Conservation (phyloP, 306 rosid species). For the Betula pendula region DNA sequence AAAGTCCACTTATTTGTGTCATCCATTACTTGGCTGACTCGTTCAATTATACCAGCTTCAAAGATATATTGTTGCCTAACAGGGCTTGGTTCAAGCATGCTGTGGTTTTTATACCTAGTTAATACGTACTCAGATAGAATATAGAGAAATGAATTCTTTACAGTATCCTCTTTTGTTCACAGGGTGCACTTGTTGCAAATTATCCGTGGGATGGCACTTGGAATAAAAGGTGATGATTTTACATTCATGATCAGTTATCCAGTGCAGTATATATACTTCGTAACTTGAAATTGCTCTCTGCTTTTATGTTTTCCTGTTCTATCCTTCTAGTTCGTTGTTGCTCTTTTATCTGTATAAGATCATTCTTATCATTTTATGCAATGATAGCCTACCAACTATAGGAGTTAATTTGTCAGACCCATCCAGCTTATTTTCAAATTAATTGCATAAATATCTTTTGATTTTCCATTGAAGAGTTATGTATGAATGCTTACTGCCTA, state of each 20-base stretch:
- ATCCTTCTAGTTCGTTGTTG: slow-evolving; percentile 7
- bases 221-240: slow-evolving; percentile 63
- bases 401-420: slow-evolving; percentile 2
- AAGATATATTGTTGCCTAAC: slow-evolving; percentile 7
- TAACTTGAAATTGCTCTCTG: background rate
- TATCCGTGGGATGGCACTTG: slow-evolving; percentile 95
- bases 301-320: background rate
- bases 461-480: background rate
- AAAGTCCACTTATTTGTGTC: slow-evolving; percentile 1
- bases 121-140: slow-evolving; percentile 8
- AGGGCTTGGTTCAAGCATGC: slow-evolving; percentile 15
- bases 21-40: slow-evolving; percentile 18
- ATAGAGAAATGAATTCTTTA: slow-evolving; percentile 22
- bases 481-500: background rate
- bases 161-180: slow-evolving; percentile 21
- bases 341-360: background rate
- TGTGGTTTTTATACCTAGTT: slow-evolving; percentile 5
- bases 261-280: background rate
- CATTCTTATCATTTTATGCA: background rate
- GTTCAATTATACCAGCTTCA: slow-evolving; percentile 17
- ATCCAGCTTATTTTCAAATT: background rate
- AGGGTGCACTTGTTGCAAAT: slow-evolving; percentile 99
- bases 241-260: background rate
- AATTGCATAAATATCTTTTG: background rate
- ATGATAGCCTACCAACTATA: slow-evolving; percentile 3